A percentile compares a stretch with the other conserved stretches of the same genome.
Conservation (phyloP, 805 yeast genomes). For the Yamadazyma olivae region DNA sequence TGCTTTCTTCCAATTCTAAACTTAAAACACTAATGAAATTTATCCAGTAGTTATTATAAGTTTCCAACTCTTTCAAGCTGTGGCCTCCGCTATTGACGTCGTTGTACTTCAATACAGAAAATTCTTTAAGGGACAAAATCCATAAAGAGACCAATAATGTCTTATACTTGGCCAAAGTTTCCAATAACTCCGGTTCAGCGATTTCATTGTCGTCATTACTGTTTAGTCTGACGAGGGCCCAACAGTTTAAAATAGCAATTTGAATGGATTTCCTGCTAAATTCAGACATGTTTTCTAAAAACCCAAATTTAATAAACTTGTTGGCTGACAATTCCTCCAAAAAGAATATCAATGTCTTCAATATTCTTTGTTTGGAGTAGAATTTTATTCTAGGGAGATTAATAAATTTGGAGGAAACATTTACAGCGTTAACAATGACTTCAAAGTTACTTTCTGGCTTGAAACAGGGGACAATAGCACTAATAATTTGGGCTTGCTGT, state of each 20-base stretch:
- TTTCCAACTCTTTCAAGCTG: slow-evolving; percentile 34
- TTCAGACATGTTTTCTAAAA: slow-evolving; percentile 46
- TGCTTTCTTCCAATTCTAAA: slow-evolving; percentile 52
- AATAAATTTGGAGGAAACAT: slow-evolving; percentile 73
- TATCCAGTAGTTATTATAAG: slow-evolving; percentile 67
- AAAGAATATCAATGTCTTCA: slow-evolving; percentile 62
- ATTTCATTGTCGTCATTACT: slow-evolving; percentile 18
- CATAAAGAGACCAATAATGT: slow-evolving; percentile 69
- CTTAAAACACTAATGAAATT: slow-evolving; percentile 76
- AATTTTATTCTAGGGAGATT: slow-evolving; percentile 42
- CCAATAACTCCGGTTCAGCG: slow-evolving; percentile 39
- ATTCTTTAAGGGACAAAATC: slow-evolving; percentile 74
- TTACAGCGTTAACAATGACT: slow-evolving; percentile 73
- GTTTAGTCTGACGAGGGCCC: slow-evolving; percentile 60
- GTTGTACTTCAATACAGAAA: slow-evolving; percentile 61
- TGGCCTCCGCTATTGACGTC: slow-evolving; percentile 21
- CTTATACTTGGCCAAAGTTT: slow-evolving; percentile 54
- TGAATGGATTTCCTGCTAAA: slow-evolving; percentile 51
- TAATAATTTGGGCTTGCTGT: slow-evolving; percentile 90
- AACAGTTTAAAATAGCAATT: slow-evolving; percentile 61
- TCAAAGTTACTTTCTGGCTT: slow-evolving; percentile 66
- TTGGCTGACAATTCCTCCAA: slow-evolving; percentile 55
- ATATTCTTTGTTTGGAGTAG: slow-evolving; percentile 47
- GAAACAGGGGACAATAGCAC: slow-evolving; percentile 88
- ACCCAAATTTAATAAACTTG: slow-evolving; percentile 51